phyloP scores from a whole-genome alignment of 1,284 basidiomycete genomes.

The Testicularia cyperi region DNA sequence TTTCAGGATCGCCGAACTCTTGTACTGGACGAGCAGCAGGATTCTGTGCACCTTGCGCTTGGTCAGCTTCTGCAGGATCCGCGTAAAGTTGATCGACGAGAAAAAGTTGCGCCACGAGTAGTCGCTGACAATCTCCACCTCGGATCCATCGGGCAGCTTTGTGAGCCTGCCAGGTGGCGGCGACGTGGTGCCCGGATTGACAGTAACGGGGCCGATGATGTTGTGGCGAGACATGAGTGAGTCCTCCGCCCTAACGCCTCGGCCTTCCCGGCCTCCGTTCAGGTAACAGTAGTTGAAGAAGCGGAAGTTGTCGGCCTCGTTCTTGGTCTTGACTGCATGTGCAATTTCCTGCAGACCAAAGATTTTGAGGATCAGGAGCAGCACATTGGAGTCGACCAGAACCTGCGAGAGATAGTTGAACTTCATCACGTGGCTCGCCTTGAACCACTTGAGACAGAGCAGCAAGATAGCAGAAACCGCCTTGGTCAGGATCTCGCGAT shows the following conservation, averaged over 20 bases:
- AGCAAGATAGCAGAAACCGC: constrained; percentile 92
- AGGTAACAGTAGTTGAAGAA: constrained; percentile 92
- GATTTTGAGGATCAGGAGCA: constrained; percentile 93
- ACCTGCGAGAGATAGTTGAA: constrained; percentile 95
- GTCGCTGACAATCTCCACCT: constrained; percentile 80
- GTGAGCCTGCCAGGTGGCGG: constrained; percentile 27
- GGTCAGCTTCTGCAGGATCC: constrained; percentile 95
- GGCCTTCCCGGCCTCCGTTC: constrained; percentile 62
- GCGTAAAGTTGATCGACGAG: constrained; percentile 94
- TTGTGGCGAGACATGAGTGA: constrained; percentile 33
- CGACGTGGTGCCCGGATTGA: constrained; percentile 35
- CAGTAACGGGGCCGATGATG: constrained; percentile 37
- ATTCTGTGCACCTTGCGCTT: constrained; percentile 93
- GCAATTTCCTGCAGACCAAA: constrained; percentile 93
- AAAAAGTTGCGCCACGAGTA: constrained; percentile 99
- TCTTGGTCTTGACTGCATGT: constrained; percentile 77
- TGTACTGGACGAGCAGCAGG: constrained; percentile 95
- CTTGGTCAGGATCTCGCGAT: constrained; percentile 96
- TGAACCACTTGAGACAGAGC: constrained; percentile 94
- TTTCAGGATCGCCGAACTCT: constrained; percentile 85
- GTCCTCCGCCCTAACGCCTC: constrained; percentile 60
- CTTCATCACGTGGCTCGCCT: constrained; percentile 86
- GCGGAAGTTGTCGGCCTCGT: constrained; percentile 76
- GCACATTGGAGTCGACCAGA: constrained; percentile 90
- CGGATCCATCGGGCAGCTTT: constrained; percentile 28